phyloP scores from a whole-genome alignment of 2,329 filamentous ascomycete species.

The Esteya vermicola region DNA sequence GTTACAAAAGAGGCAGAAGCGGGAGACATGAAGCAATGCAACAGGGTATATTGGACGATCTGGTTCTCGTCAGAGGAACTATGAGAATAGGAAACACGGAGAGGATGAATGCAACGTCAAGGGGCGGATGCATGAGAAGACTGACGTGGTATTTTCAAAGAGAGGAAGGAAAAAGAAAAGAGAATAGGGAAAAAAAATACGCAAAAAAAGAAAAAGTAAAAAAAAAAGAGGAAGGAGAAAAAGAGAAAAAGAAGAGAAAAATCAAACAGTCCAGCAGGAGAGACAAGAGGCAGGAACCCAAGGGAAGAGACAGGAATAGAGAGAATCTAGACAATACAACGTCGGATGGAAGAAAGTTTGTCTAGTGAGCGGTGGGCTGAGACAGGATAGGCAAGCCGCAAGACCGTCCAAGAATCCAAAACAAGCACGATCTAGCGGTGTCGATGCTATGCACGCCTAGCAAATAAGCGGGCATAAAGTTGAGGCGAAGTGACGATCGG shows the following conservation, averaged over 20 bases:
- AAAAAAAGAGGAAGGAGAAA: background rate
- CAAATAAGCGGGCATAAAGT: background rate
- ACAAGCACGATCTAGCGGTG: background rate
- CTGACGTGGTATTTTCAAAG: background rate
- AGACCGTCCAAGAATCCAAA: background rate
- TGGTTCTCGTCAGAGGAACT: too few relatives aligned
- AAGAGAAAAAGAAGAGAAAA: background rate
- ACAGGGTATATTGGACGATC: too few relatives aligned
- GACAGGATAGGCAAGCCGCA: too few relatives aligned
- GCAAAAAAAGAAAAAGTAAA: background rate
- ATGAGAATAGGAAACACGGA: background rate
- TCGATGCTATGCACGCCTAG: background rate
- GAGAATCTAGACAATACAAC: background rate
- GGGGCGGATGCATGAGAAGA: background rate
- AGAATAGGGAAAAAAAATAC: background rate
- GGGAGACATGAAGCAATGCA: too few relatives aligned
- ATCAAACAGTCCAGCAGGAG: background rate
- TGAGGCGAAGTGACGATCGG: background rate
- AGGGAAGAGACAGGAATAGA: background rate
- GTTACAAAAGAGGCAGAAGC: background rate
- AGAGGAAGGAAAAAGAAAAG: background rate
- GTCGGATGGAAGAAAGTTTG: background rate
- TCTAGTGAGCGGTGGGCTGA: background rate
- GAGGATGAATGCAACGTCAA: background rate
- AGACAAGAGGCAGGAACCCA: background rate